Base-by-base conservation (phyloP, 2,329 filamentous ascomycete species). In the Cordyceps farinosa region DNA sequence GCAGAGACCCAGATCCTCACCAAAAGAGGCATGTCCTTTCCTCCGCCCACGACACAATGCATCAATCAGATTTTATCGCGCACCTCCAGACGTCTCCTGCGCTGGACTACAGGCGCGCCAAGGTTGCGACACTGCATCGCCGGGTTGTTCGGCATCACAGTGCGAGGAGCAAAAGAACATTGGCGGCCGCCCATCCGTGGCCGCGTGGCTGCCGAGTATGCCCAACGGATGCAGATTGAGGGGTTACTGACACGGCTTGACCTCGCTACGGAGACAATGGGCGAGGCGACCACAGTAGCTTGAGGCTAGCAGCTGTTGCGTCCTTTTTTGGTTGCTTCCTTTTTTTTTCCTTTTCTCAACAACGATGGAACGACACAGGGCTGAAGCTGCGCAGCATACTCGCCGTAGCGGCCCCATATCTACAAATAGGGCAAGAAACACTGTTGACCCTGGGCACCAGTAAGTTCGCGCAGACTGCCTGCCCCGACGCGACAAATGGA, bases 61-160 rank as follows among this genome's bases (percentile, higher is more conserved):
- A 48, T 15, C 42, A 47, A 58, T 48, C 42, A 58, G n/a, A 59
- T n/a, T 42, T 38, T 59, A 59, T 59, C 45, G 45, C 56, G 42
- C 56, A 59, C 47, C 45, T 50, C 42, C 55, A 59, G 30, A 32
- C 17, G 30, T 44, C n/a, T 38, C 29, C 34, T n/a, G 44, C 44
- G 40, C 34, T 47, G 29, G 54, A 36, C 30, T 40, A 15, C 32
- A 58, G 30, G 45, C 22, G 30, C 45, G 36, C 56, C 56, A 32
- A 59, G 42, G 30, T 38, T 40, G 30, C 8, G 8, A 51, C 15
- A 38, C 34, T n/a, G 29, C 4, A 51, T 22, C 32, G 38, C 30
- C 58, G 47, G 57, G 13, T 34, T 34, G n/a, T 44, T 60, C 57
- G 57, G 57, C 47, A n/a, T 45, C 48, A 61, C 48, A 53, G 58